These are phyloP conservation scores for Ensete ventricosum DNA, from an alignment of 176 grass and related monocot genomes.

Conservation along the genomic window DNA sequence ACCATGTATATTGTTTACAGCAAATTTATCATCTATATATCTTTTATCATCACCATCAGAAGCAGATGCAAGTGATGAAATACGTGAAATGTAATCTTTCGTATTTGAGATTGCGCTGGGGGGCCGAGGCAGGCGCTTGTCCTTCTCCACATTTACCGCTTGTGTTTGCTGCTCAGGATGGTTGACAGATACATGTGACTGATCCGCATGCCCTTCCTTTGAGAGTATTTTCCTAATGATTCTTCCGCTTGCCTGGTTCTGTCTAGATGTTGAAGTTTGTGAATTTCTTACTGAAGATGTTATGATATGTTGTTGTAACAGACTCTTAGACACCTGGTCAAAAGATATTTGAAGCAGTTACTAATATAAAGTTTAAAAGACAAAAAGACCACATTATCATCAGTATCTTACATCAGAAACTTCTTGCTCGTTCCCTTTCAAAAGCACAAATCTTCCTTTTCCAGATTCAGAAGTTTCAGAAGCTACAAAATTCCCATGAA, in stretches of 20 bases:
- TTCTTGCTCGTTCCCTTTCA: constrained; percentile 25
- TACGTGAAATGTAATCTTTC: constrained; percentile 11
- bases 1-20: constrained; percentile 9
- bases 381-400: neutral
- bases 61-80: constrained; percentile 9
- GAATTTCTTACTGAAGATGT: constrained; percentile 6
- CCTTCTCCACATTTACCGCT: constrained; percentile 8
- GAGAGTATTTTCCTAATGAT: constrained; percentile 17
- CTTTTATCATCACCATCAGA: constrained; percentile 23
- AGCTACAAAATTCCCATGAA: neutral
- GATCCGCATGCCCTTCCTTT: constrained; percentile 8
- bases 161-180: neutral
- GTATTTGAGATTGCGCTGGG: neutral
- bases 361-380: neutral
- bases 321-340: constrained; percentile 12
- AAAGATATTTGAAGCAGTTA: neutral
- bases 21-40: constrained; percentile 3
- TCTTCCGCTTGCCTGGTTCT: constrained; percentile 17
- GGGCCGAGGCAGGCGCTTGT: constrained; percentile 12
- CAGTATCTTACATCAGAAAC: constrained; percentile 8
- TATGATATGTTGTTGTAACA: constrained; percentile 6
- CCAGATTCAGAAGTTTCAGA: constrained; percentile 15
- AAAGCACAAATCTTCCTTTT: constrained; percentile 16
- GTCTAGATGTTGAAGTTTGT: neutral
- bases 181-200: neutral